phyloP scores from a whole-genome alignment of 1,284 basidiomycete species.

The Malassezia sp. region DNA sequence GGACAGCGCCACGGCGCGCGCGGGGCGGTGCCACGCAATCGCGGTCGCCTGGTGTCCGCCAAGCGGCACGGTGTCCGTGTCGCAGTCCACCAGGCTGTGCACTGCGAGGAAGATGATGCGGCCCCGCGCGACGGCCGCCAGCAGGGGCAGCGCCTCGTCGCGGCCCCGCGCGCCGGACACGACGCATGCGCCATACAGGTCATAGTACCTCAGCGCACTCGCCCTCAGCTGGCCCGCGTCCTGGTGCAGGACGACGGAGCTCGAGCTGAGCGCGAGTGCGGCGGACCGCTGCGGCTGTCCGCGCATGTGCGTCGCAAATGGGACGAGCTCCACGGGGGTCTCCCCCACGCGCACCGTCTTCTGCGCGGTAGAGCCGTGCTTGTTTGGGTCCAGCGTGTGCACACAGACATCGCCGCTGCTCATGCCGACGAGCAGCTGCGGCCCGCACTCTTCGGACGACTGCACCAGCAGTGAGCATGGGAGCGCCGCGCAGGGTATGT shows the following conservation, averaged over 20 bases:
- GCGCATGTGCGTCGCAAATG: too few relatives aligned
- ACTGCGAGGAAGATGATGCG: conserved; percentile 31
- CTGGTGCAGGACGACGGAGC: conserved; percentile 21
- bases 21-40: conserved; percentile 28
- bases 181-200: too few relatives aligned
- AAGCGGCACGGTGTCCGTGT: conserved; percentile 42
- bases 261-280: conserved; percentile 1
- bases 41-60: conserved; percentile 44
- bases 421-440: too few relatives aligned
- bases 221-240: conserved; percentile 34
- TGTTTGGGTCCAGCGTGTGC: too few relatives aligned
- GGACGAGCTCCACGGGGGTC: too few relatives aligned
- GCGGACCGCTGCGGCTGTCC: too few relatives aligned
- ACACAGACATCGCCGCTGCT: too few relatives aligned
- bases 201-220: conserved; percentile 33
- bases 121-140: conserved; percentile 24
- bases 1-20: conserved; percentile 20
- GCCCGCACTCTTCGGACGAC: too few relatives aligned
- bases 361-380: too few relatives aligned
- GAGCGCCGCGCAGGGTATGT: too few relatives aligned
- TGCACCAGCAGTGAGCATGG: too few relatives aligned
- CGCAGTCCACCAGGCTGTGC: conserved; percentile 36
- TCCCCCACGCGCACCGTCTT: too few relatives aligned
- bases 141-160: conserved; percentile 17
- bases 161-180: conserved; percentile 21